phyloP scores from a whole-genome alignment of 768 basidiomycete genomes.

The Peribolospora kevripleyi region DNA sequence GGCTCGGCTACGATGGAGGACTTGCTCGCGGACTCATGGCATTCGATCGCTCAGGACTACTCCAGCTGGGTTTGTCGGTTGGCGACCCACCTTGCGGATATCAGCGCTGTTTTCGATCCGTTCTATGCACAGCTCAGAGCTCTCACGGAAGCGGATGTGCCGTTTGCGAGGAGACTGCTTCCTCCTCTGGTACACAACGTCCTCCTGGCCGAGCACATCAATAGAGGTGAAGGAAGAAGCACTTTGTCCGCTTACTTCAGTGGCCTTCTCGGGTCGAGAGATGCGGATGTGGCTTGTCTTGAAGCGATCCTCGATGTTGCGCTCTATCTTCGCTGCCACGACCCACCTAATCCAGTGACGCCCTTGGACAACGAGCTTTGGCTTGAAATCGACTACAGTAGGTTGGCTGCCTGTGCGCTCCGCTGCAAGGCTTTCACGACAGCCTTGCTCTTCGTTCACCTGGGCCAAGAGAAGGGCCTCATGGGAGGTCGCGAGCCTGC shows the following conservation, averaged over 20 bases:
- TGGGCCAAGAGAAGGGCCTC: conserved; percentile 32
- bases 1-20: neutral
- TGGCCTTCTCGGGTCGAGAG: too few species aligned
- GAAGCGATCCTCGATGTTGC: conserved; percentile 40
- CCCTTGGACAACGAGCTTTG: conserved; percentile 26
- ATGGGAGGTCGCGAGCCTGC: conserved; percentile 5
- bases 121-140: conserved; percentile 47
- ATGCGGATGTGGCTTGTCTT: too few species aligned
- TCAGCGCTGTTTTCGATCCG: conserved; percentile 17
- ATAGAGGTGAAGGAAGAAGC: too few species aligned
- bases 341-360: conserved; percentile 21
- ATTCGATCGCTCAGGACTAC: too few species aligned
- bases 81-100: conserved; percentile 6
- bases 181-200: too few species aligned
- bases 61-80: conserved; percentile 4
- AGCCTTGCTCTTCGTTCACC: conserved; percentile 65
- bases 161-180: too few species aligned
- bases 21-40: neutral
- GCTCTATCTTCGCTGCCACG: conserved; percentile 46
- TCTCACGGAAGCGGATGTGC: conserved; percentile 23
- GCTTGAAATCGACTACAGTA: conserved; percentile 48
- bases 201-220: too few species aligned
- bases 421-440: conserved; percentile 66
- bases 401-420: conserved; percentile 50
- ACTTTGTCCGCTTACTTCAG: too few species aligned